Evolutionary conservation across 2,329 filamentous ascomycete species (phyloP).

Genomic region (Pseudogymnoascus sp.): DNA sequence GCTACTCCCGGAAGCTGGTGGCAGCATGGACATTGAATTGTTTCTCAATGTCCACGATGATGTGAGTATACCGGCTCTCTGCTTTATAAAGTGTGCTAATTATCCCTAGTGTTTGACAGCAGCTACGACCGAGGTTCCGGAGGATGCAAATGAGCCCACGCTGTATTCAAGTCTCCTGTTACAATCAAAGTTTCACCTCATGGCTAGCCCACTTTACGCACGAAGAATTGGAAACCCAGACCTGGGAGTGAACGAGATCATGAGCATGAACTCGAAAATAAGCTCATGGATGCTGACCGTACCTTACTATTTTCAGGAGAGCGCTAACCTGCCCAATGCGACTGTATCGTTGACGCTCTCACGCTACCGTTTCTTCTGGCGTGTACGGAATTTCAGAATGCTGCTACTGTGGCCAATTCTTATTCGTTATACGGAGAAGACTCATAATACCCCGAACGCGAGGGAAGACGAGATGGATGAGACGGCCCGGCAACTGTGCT

Average conservation of each 20-base stretch:
- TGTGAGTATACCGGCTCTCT: background rate
- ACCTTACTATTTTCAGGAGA: background rate
- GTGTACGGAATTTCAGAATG: background rate
- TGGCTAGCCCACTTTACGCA: background rate
- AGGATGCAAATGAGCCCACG: background rate
- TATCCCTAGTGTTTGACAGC: background rate
- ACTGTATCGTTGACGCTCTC: background rate
- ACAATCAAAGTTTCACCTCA: background rate
- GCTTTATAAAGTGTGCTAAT: background rate
- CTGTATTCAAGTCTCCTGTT: background rate
- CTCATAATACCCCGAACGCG: background rate
- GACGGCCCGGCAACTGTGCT: background rate
- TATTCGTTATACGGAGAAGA: background rate
- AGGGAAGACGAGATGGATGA: background rate
- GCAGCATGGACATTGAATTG: background rate
- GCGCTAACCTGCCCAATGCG: background rate
- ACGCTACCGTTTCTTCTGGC: background rate
- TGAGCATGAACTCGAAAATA: background rate
- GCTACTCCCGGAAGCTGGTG: background rate
- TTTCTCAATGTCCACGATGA: background rate
- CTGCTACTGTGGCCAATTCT: background rate
- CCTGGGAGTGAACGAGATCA: background rate
- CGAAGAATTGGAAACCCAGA: background rate
- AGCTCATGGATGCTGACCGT: background rate
- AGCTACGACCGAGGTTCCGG: background rate